Conservation (phyloP, 2,329 filamentous ascomycete species). For the Fusarium subtropicale region DNA sequence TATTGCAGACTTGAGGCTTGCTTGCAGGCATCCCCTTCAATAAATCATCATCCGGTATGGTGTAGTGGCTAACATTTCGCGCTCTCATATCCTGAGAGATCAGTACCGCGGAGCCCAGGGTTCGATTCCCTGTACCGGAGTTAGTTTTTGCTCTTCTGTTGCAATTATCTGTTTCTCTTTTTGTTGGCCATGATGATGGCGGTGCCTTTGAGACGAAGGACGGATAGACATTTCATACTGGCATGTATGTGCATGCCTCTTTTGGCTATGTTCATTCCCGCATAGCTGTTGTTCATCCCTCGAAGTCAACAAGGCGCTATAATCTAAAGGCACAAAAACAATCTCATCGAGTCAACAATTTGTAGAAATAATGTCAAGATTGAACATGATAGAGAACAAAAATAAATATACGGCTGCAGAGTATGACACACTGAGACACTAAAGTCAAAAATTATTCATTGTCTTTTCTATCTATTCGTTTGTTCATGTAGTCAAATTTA, state of each 20-base stretch:
- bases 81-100: slow-evolving; percentile 45
- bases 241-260: neutral
- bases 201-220: too few species aligned
- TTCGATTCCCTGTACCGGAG: slow-evolving; percentile 48
- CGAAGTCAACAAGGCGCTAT: neutral
- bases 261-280: neutral
- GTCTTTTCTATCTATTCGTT: neutral
- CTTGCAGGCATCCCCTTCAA: neutral
- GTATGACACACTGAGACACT: neutral
- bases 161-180: too few species aligned
- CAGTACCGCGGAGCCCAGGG: slow-evolving; percentile 44
- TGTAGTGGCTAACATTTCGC: slow-evolving; percentile 53
- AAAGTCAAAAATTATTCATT: neutral
- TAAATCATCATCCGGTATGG: slow-evolving; percentile 46
- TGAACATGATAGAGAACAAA: neutral
- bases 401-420: neutral
- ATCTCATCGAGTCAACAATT: neutral
- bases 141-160: neutral
- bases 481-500: neutral
- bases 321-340: neutral
- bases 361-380: neutral
- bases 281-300: neutral
- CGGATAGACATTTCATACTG: neutral
- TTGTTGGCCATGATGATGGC: too few species aligned
- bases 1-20: fast-evolving